Conservation (phyloP, 192 early-diverging fungal species). For the Umbelopsis vinacea region DNA sequence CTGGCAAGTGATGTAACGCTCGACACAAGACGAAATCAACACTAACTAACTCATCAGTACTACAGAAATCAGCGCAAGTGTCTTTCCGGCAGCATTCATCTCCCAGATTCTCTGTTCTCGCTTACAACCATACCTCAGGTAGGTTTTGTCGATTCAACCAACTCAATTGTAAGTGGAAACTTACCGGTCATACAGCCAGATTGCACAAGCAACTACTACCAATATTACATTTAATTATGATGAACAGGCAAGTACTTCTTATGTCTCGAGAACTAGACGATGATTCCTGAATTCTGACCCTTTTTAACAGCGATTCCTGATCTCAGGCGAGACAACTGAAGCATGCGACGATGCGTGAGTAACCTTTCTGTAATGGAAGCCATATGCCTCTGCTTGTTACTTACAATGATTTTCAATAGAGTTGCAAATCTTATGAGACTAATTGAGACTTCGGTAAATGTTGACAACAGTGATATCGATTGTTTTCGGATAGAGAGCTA, state of each 20-base stretch:
- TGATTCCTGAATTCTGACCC: background rate
- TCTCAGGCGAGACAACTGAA: background rate
- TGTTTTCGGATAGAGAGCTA: background rate
- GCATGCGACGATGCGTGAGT: conserved; percentile 20
- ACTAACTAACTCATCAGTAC: background rate
- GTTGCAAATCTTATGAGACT: conserved; percentile 8
- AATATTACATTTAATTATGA: background rate
- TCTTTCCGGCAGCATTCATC: conserved; percentile 3
- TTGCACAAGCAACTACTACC: background rate
- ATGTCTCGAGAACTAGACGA: no score
- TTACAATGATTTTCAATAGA: background rate
- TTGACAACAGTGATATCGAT: background rate
- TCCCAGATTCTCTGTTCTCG: background rate
- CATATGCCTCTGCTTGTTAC: background rate
- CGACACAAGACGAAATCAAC: no score
- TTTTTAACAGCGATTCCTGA: conserved; percentile 2
- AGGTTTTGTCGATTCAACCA: background rate
- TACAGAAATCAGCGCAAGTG: background rate
- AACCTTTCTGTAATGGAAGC: background rate
- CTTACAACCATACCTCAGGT: conserved; percentile 7
- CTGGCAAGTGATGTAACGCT: no score
- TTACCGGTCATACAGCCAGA: background rate
- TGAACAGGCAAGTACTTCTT: background rate
- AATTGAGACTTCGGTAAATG: conserved; percentile 10
- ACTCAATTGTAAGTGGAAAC: background rate